phyloP scores from a whole-genome alignment of 2,329 filamentous ascomycete species.

The Hymenoscyphus infarciens region DNA sequence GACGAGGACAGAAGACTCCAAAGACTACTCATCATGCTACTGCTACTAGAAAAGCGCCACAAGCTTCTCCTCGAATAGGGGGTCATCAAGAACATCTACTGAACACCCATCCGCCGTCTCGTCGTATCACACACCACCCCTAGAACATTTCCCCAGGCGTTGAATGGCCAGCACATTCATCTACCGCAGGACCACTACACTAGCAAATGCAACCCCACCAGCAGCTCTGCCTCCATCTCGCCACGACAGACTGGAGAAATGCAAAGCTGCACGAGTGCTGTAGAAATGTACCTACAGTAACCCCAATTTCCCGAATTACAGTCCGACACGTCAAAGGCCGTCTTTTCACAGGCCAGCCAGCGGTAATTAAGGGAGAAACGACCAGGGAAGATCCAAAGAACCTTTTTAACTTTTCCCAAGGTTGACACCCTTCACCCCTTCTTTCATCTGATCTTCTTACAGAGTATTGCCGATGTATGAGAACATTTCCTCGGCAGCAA shows the following conservation, averaged over 20 bases:
- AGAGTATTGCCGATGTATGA: not conserved
- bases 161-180: not conserved
- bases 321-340: not conserved
- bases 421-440: not conserved
- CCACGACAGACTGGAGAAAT: constrained; percentile 3
- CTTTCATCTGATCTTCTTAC: not conserved
- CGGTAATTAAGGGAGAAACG: not conserved
- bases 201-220: not conserved
- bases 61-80: not conserved
- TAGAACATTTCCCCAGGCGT: not conserved
- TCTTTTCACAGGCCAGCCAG: not conserved
- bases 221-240: not conserved
- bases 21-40: not conserved
- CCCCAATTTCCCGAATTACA: not conserved
- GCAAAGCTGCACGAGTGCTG: not conserved
- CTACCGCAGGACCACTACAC: not conserved
- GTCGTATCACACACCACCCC: not conserved
- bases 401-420: not conserved
- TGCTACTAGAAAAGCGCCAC: no score
- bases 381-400: not conserved
- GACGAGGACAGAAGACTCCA: not conserved
- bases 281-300: not conserved
- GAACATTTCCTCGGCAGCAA: not conserved
- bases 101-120: not conserved
- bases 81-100: not conserved